These are phyloP conservation scores for Emiliania huxleyi DNA, from an alignment of 78 protist genomes.

Conservation along the genomic window DNA sequence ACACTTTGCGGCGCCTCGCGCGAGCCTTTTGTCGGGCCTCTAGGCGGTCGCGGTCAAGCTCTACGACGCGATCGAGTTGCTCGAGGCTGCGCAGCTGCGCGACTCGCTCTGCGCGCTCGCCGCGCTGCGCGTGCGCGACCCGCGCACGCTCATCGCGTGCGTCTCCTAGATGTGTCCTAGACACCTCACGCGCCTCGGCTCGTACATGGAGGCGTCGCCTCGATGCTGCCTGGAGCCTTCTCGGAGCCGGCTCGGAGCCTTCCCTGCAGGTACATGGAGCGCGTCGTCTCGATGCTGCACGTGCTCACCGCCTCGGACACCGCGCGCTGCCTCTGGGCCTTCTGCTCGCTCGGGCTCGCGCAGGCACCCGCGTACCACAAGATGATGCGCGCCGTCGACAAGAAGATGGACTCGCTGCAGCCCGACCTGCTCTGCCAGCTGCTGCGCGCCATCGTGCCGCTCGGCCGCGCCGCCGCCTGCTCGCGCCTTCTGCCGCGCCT, in stretches of 20 bases:
- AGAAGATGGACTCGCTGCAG: background rate
- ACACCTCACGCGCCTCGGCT: too few relatives aligned
- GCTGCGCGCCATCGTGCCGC: background rate
- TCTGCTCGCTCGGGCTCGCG: background rate
- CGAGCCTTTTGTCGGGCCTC: too few relatives aligned
- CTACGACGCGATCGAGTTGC: too few relatives aligned
- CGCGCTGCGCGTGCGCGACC: background rate
- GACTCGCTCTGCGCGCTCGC: background rate
- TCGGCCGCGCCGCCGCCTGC: background rate
- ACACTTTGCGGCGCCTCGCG: too few relatives aligned
- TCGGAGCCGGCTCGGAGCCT: too few relatives aligned
- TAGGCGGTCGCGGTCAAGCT: too few relatives aligned
- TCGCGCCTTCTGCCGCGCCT: background rate
- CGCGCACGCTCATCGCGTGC: background rate
- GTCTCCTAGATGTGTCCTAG: too few relatives aligned
- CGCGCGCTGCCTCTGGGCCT: background rate
- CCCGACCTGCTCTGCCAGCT: background rate
- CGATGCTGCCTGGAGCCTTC: too few relatives aligned
- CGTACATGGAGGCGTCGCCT: too few relatives aligned
- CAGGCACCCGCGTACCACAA: background rate
- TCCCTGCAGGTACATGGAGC: too few relatives aligned
- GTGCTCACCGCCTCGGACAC: background rate
- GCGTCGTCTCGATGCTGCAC: background rate
- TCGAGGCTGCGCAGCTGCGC: background rate
- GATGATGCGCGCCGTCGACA: background rate